Base-by-base conservation (phyloP, 2,329 filamentous ascomycete species). In the Penicillium sp. region DNA sequence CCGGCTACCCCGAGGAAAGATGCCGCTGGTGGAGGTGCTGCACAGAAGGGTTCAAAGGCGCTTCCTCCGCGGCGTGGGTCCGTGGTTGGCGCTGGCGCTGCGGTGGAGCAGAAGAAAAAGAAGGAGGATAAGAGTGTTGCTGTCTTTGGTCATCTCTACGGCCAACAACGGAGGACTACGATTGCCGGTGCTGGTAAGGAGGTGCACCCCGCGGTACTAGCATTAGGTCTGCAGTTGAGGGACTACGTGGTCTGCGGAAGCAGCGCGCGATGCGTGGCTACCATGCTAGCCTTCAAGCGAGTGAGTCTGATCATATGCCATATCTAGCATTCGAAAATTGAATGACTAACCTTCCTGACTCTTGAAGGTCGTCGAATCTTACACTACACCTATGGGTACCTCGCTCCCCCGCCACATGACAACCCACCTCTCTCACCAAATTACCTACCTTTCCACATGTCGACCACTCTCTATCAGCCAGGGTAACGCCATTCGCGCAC, bases 391-490 rank as follows among this genome's bases (percentile, higher is more conserved):
- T 5, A 82, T 87, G 26, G 89, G 90, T 41, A 92, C 88, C 56
- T 93, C 92, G 41, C 84, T 99, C 43, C 90, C 92, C 21, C 88
- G 95, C 33, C 93, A 99, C 78, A 87, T 99, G 67, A 95, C 91
- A 31, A 90, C 90, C 11, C 91, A 98, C 75, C 86, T 99, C 58
- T 95, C 92, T 69, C 91, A 93, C 37, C 95, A 99, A 76, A 97
- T 99, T 70, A 92, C 96, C 63, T 97, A 96, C 71, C 84, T 99
- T 59, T 90, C 91, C 58, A 91, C 91, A 64, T 97, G 93, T 70
- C 88, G 95, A n/a, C 93, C 95, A 33, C 90, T 99, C 77, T 96
- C 91, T 64, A 95, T 96, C 75, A 91, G 91, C 60, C 96, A 98
- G 88, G 95, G 95, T 59, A 99, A 98, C 73, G 92, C 92, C 35